Evolutionary conservation across 108 stramenopile genomes (phyloP).

Genomic region (Cylindrotheca fusiformis): DNA sequence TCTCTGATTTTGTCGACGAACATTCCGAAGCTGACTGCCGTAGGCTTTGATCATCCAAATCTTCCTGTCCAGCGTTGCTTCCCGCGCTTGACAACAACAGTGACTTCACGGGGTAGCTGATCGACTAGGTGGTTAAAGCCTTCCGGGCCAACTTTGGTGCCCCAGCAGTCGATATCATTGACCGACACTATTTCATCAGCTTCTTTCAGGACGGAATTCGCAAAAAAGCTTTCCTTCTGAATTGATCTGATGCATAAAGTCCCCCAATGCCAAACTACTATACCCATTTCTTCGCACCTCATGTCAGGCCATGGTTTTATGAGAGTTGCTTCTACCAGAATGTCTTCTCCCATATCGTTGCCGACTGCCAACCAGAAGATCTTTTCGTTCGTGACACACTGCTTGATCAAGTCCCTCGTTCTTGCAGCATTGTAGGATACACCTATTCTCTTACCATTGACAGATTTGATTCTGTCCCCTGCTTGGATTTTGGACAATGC

Average conservation of each 20-base stretch:
- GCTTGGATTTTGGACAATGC: conserved; percentile 20
- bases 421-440: conserved; percentile 14
- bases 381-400: conserved; percentile 22
- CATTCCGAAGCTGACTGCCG: conserved; percentile 18
- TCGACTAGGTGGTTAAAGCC: conserved; percentile 29
- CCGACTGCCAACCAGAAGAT: conserved; percentile 21
- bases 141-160: conserved; percentile 21
- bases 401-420: conserved; percentile 23
- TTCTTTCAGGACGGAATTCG: conserved; percentile 30
- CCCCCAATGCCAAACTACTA: conserved; percentile 48
- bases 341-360: conserved; percentile 39
- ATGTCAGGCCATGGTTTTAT: conserved; percentile 47
- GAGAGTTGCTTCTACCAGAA: conserved; percentile 42
- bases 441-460: conserved; percentile 29
- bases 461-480: conserved; percentile 29
- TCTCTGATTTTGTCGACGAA: conserved; percentile 28
- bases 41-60: conserved; percentile 31
- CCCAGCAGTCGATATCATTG: conserved; percentile 43
- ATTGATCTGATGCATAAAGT: conserved; percentile 35
- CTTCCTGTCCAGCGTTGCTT: conserved; percentile 40
- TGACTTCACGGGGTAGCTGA: conserved; percentile 36
- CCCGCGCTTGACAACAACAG: conserved; percentile 36
- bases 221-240: conserved; percentile 29
- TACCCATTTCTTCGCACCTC: conserved; percentile 41
- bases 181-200: conserved; percentile 39